Base-by-base conservation (phyloP, 805 yeast genomes). In the Candida maris region DNA sequence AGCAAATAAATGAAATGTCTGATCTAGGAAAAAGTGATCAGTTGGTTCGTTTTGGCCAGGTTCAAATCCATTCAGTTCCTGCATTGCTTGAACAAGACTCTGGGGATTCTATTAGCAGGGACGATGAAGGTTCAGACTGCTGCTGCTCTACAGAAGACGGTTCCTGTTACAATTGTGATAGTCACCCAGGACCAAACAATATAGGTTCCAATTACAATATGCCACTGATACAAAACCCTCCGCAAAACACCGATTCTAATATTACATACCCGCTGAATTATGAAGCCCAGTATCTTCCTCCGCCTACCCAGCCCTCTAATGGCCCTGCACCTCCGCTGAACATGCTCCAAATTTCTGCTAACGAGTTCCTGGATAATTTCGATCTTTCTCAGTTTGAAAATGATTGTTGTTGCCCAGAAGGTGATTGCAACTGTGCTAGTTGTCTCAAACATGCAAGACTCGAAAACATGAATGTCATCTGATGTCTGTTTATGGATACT, bases 121-220 rank as follows among this genome's bases (percentile, higher is more conserved):
- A 9, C 12, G 25, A 28, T 18, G 13, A 28, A 9, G 9, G 34
- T 19, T 42, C 42, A 1, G 62, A 53, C 5, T 62, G 67, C 32
- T 44, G 45, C 19, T 62, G 68, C 41, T 32, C 48, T 4, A 49
- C 54, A 4, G 59, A 58, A 16, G 57, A 55, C 21, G 62, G 68
- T 37, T 52, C 46, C 12, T 62, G 68, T 35, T 58, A 48, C 28
- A 54, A 59, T 32, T 62, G 67, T 49, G 59, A 49, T 10, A n/a
- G n/a, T n/a, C n/a, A n/a, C n/a, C n/a, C n/a, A n/a, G n/a, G n/a
- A n/a, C n/a, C n/a, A n/a, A n/a, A n/a, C n/a, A n/a, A n/a, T n/a
- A n/a, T n/a, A n/a, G n/a, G n/a, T n/a, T n/a, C n/a, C n/a, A n/a
- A n/a, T n/a, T n/a, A n/a, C n/a, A n/a, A n/a, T n/a, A n/a, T n/a